A percentile compares a stretch with the other conserved stretches of the same genome.
Conservation (phyloP, 306 rosid genomes). For the Cyclanthera cordifolia region DNA sequence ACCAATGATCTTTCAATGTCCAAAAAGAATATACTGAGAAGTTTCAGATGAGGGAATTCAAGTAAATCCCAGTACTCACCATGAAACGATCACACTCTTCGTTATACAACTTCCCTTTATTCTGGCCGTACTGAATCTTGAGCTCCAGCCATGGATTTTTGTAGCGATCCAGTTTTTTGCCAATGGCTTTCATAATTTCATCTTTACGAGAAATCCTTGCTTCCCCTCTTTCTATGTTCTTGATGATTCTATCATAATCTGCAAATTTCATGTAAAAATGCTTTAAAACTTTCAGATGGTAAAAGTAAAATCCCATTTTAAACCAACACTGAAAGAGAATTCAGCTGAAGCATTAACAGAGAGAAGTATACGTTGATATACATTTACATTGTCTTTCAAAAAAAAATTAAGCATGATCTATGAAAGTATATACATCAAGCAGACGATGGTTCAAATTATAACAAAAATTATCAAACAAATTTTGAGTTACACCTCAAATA, state of each 20-base stretch:
- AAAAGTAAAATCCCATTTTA: neutral
- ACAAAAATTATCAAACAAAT: neutral
- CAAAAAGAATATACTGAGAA: neutral
- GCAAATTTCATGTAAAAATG: slow-evolving; percentile 7
- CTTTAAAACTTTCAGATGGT: neutral
- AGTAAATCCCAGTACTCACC: slow-evolving; percentile 51
- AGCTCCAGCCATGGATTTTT: slow-evolving; percentile 98
- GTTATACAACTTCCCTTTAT: slow-evolving; percentile 90
- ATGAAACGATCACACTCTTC: slow-evolving; percentile 99
- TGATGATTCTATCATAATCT: slow-evolving; percentile 93
- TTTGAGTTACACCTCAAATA: neutral
- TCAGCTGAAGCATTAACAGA: neutral
- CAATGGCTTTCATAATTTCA: slow-evolving; percentile 98
- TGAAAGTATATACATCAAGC: neutral
- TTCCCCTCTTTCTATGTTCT: slow-evolving; percentile 98
- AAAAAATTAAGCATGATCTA: neutral
- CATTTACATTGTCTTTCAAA: neutral
- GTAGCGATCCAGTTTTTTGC: slow-evolving; percentile 92
- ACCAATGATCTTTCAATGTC: neutral
- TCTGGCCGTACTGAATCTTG: slow-evolving; percentile 93
- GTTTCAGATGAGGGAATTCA: neutral
- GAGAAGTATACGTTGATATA: neutral
- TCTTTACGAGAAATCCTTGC: slow-evolving; percentile 93
- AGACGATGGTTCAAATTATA: neutral
- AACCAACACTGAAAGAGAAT: neutral